Evolutionary conservation across 306 rosid genomes (phyloP), one percentile per base, ranked within the genome.

Genomic region (Lathyrus tuberosus): DNA sequence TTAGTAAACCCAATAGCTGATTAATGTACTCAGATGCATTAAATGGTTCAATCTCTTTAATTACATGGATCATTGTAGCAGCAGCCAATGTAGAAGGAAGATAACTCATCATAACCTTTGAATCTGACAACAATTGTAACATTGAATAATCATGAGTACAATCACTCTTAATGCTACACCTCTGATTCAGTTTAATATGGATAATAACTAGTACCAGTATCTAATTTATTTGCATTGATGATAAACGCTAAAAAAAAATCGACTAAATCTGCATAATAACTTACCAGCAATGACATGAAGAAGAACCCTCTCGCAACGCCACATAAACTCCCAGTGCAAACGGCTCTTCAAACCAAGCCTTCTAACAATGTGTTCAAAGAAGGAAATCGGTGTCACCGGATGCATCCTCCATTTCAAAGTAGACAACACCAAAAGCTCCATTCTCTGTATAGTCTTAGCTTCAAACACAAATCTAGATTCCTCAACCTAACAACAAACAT

Each of bases 351-450:
- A 65, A 57, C 90, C 89, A 62, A 94, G 87, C 82, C 92, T 88
- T 80, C 92, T 86, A 8, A 79, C 85, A 73, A 90, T 80, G 82
- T 86, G 96, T 75, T 84, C 89, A 67, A 90, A 90, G 89, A 85
- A 94, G 10, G 96, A 88, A 78, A 85, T 85, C 22, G 98, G 96
- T 63, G 96, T 94, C 62, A 94, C 90, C 4, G 92, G 98, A 79
- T 85, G 85, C 97, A 88, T 85, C 90, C 87, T 87, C 98, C 98
- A 94, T 67, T 84, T 67, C 38, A 94, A 96, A 63, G 98, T 84
- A 4, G 97, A 85, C 46, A 90, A 79, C 74, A 94, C 95, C 60
- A 94, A 67, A 70, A 94, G 95, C 84, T 94, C 98, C 98, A 94
- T 94, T 90, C 97, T 88, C 70, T 85, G 91, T 30, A 94, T 81